phyloP scores from a whole-genome alignment of 179 eudicot genomes.

The Silene noctiflora region DNA sequence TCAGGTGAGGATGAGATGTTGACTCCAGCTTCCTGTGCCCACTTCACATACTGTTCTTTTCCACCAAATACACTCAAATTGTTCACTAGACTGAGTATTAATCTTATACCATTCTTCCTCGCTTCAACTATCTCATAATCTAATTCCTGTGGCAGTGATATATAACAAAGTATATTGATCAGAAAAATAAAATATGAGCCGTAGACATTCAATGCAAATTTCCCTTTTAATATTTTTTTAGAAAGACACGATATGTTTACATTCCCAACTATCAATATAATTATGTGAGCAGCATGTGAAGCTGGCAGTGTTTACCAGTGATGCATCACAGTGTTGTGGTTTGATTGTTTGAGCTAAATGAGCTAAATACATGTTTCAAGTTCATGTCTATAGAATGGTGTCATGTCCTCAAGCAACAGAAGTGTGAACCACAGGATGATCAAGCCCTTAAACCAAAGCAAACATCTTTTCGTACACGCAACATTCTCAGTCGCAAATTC shows the following conservation, averaged over 20 bases:
- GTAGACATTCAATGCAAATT: background rate
- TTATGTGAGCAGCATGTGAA: background rate
- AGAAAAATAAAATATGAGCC: background rate
- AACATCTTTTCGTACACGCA: background rate
- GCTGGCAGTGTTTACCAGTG: background rate
- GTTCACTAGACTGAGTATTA: constrained; percentile 60
- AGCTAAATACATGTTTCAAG: background rate
- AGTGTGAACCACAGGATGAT: background rate
- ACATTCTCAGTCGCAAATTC: background rate
- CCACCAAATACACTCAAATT: constrained; percentile 63
- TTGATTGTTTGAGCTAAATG: no score
- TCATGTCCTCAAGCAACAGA: background rate
- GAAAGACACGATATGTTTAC: background rate
- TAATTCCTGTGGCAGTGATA: constrained; percentile 35
- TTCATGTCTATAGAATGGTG: background rate
- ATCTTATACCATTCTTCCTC: constrained; percentile 43
- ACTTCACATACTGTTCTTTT: constrained; percentile 52
- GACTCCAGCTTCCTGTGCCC: constrained; percentile 51
- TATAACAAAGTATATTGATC: constrained; percentile 5
- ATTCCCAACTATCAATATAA: background rate
- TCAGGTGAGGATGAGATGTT: constrained; percentile 43
- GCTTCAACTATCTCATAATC: constrained; percentile 60
- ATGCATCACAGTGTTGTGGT: no score
- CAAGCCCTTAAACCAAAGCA: background rate
- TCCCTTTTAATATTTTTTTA: background rate